Percentiles rank a stretch among this genome's conserved stretches.
Evolutionary conservation across 2,329 filamentous ascomycete genomes (phyloP).

Genomic region (Ophiostoma perfectum): DNA sequence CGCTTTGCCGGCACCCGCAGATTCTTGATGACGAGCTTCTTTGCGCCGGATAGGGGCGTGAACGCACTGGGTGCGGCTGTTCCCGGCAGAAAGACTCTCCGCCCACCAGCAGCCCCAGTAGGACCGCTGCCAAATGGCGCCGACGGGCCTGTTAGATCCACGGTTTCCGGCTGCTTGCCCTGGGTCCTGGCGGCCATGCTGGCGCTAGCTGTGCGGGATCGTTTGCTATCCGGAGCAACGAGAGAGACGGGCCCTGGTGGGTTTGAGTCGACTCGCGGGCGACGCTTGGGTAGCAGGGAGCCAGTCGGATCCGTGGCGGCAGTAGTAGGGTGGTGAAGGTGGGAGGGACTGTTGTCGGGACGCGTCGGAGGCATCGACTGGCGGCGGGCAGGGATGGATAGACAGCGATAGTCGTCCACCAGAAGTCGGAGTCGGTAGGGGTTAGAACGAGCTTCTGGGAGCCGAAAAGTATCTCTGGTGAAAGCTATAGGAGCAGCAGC

Average conservation of each 20-base stretch:
- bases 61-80: constrained; percentile 43
- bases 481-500: no score
- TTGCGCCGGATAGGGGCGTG: constrained; percentile 69
- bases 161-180: constrained; percentile 35
- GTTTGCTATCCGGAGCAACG: constrained; percentile 2
- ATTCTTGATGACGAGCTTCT: constrained; percentile 91
- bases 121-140: background rate
- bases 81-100: constrained; percentile 25
- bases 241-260: constrained; percentile 20
- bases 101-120: background rate
- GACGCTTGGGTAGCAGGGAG: constrained; percentile 57
- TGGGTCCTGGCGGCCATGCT: constrained; percentile 32
- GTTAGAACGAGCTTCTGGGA: no score
- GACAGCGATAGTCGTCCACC: background rate
- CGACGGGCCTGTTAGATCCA: constrained; percentile 42
- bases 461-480: no score
- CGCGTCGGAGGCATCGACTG: constrained; percentile 29
- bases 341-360: constrained; percentile 4
- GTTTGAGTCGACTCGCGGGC: constrained; percentile 32
- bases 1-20: constrained; percentile 52
- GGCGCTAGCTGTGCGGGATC: constrained; percentile 18
- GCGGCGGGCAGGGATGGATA: background rate
- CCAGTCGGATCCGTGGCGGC: constrained; percentile 35
- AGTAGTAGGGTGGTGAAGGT: constrained; percentile 31
- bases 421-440: background rate